Base-by-base conservation (phyloP, 2,329 filamentous ascomycete genomes). In the Sclerotinia borealis region DNA sequence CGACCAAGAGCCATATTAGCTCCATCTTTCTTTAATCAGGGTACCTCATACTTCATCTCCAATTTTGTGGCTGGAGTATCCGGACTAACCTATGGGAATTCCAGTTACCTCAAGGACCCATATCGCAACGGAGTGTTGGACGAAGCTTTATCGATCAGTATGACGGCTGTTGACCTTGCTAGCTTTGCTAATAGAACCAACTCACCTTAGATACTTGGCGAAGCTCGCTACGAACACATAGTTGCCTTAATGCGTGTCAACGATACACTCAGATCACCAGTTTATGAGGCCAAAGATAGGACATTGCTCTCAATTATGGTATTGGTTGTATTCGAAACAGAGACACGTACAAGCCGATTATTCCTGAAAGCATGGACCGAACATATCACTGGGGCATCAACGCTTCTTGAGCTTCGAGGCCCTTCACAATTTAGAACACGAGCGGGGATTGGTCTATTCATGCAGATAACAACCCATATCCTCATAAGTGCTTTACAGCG, bases 231-330 rank as follows among this genome's bases (percentile, higher is more conserved):
- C 66, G 79, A 78, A 66, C 84, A 84, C 67, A 78, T 77, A 8
- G 76, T 77, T 3, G 81, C 81, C 4, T 75, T 84, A 3, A 75
- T 75, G 11, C 70, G 82, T 56, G 81, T 79, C 10, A 82, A 83
- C 59, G 72, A 74, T n/a, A 80, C 81, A 1, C 73, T 84, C 15
- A 72, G 74, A 54, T 74, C 80, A 54, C 77, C 80, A 0, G 66
- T 64, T 17, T 77, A 81, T 61, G 78, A 77, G 5, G 71, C 78
- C 63, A 80, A 81, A 67, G 82, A 84, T 68, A 79, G 77, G 52
- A 83, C 81, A 1, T 79, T 84, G 75, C 77, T 84, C 10, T 77
- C 80, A 1, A 77, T 84, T 27, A 75, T 84, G 43, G 79, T 84
- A 47, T 75, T 84, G 10, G 78, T 79, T 50, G 79, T 81, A 4